A percentile compares a stretch with the other conserved stretches of the same genome.
Evolutionary conservation across 1,284 basidiomycete species (phyloP).

Genomic region (Boletus smithii): DNA sequence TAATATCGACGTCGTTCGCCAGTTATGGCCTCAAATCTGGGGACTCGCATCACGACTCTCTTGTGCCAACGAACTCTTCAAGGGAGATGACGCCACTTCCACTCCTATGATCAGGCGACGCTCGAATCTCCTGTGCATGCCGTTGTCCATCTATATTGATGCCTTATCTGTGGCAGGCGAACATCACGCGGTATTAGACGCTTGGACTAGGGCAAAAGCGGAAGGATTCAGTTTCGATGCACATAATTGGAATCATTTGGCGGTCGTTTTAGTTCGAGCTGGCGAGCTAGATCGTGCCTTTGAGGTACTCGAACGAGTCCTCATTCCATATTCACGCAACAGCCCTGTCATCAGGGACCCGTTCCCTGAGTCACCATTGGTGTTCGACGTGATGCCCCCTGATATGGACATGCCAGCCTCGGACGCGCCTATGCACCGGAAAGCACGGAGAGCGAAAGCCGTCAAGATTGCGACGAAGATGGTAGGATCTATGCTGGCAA

Average conservation of each 20-base stretch:
- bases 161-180: slow-evolving; percentile 64
- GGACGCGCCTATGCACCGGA: slow-evolving; percentile 34
- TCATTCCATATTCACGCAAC: slow-evolving; percentile 59
- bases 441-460: slow-evolving; percentile 25
- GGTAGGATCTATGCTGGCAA: slow-evolving; percentile 15
- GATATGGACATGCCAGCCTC: slow-evolving; percentile 25
- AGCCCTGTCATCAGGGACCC: slow-evolving; percentile 34
- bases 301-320: slow-evolving; percentile 76
- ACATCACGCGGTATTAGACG: slow-evolving; percentile 59
- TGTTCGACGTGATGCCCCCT: slow-evolving; percentile 33
- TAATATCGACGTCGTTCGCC: slow-evolving; percentile 55
- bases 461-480: slow-evolving; percentile 20
- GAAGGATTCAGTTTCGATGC: slow-evolving; percentile 84
- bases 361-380: slow-evolving; percentile 45
- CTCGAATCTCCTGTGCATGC: slow-evolving; percentile 66
- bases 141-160: slow-evolving; percentile 85
- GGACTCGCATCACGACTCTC: slow-evolving; percentile 47
- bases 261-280: slow-evolving; percentile 71
- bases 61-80: slow-evolving; percentile 36
- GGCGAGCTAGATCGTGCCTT: slow-evolving; percentile 83
- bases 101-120: slow-evolving; percentile 31
- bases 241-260: slow-evolving; percentile 91
- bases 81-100: slow-evolving; percentile 15
- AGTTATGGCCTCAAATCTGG: slow-evolving; percentile 73
- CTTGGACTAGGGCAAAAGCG: slow-evolving; percentile 66